These are phyloP conservation scores for Phaffia tasmanica DNA, from an alignment of 768 basidiomycete species.

Conservation along the genomic window DNA sequence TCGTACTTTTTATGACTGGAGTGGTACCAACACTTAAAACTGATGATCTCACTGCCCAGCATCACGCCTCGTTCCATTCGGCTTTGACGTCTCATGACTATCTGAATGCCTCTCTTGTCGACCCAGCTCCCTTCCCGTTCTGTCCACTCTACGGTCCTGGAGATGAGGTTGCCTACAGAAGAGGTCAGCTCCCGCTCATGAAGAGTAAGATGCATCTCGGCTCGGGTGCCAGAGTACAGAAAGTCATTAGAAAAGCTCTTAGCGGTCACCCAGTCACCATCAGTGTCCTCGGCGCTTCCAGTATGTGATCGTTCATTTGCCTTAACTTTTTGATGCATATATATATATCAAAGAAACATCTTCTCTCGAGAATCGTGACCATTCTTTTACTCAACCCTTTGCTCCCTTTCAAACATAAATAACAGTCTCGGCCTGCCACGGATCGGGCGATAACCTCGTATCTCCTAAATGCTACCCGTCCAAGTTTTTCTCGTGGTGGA, in stretches of 20 bases:
- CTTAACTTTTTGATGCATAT: neutral
- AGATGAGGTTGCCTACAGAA: conserved; percentile 65
- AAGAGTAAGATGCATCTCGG: conserved; percentile 67
- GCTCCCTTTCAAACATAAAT: neutral
- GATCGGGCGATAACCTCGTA: conserved; percentile 81
- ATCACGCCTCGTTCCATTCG: conserved; percentile 19
- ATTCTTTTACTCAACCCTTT: conserved; percentile 11
- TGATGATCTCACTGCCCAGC: neutral
- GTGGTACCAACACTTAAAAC: conserved; percentile 2
- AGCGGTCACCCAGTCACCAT: conserved; percentile 79
- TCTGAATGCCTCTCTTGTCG: conserved; percentile 50
- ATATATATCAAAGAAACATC: neutral
- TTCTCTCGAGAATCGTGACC: neutral
- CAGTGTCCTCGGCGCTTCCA: conserved; percentile 76
- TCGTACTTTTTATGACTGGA: conserved; percentile 24
- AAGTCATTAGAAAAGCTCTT: conserved; percentile 70
- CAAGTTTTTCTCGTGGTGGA: conserved; percentile 97
- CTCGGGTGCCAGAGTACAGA: conserved; percentile 68
- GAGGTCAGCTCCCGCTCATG: conserved; percentile 62
- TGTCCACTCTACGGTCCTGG: conserved; percentile 78
- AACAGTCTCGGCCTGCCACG: conserved; percentile 82
- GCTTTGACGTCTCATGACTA: conserved; percentile 58
- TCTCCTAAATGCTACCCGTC: conserved; percentile 78
- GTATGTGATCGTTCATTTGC: conserved; percentile 43
- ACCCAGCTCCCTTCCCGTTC: conserved; percentile 66